Percentiles rank a stretch among this genome's conserved stretches.
These are phyloP conservation scores for Beauveria caledonica DNA, from an alignment of 2,329 filamentous ascomycete genomes.

Conservation along the genomic window DNA sequence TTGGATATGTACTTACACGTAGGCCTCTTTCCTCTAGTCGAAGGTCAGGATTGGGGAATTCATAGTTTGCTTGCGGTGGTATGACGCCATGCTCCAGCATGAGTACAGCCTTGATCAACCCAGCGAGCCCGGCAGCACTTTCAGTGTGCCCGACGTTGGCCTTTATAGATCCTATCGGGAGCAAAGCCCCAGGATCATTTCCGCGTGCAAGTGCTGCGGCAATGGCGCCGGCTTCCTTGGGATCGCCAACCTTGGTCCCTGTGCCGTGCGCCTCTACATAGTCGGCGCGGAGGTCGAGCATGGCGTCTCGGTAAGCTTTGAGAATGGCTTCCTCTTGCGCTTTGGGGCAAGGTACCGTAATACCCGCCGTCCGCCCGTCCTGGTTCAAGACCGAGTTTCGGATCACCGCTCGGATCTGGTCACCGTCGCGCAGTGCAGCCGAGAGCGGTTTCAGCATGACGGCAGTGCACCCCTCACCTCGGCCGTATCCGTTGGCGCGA, in stretches of 20 bases:
- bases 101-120: slow-evolving; percentile 20
- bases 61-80: slow-evolving; percentile 17
- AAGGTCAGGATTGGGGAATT: not conserved
- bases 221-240: slow-evolving; percentile 20
- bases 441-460: slow-evolving; percentile 36
- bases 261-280: slow-evolving; percentile 36
- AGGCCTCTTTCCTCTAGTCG: not conserved
- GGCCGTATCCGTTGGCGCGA: slow-evolving; percentile 31
- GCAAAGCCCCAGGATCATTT: slow-evolving; percentile 9
- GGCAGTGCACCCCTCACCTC: slow-evolving; percentile 37
- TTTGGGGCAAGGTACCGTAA: slow-evolving; percentile 28
- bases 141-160: slow-evolving; percentile 24
- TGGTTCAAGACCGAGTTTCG: slow-evolving; percentile 26
- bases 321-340: slow-evolving; percentile 21
- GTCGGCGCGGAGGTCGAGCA: slow-evolving; percentile 20
- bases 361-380: slow-evolving; percentile 35
- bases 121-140: slow-evolving; percentile 18
- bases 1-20: not conserved
- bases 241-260: slow-evolving; percentile 23
- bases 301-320: slow-evolving; percentile 29
- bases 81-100: slow-evolving; percentile 15
- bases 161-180: slow-evolving; percentile 22
- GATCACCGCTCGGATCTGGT: slow-evolving; percentile 24
- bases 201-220: not conserved
- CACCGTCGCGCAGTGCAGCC: slow-evolving; percentile 32